These are phyloP conservation scores for Coemansia sp. DNA, from an alignment of 192 early-diverging fungal species.

Conservation along the genomic window DNA sequence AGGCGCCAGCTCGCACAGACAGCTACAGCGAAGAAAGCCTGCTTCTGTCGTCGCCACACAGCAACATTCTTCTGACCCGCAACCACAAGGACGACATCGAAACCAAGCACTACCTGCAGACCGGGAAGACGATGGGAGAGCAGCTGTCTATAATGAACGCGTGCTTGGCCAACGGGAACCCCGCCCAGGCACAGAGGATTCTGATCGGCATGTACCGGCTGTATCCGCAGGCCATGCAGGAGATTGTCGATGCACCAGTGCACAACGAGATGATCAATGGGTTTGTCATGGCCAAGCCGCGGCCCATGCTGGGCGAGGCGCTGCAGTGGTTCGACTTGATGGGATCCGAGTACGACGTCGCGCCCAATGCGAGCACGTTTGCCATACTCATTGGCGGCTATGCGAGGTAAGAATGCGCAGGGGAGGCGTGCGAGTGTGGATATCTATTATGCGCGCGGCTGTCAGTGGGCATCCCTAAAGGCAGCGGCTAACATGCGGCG, in stretches of 20 bases:
- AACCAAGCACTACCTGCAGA: conserved; percentile 26
- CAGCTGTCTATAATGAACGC: conserved; percentile 76
- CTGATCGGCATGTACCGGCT: conserved; percentile 57
- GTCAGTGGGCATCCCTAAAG: no score
- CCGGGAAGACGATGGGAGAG: conserved; percentile 52
- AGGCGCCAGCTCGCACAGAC: conserved; percentile 2
- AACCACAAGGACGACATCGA: conserved; percentile 16
- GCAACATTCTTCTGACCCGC: conserved; percentile 3
- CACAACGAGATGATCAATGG: conserved; percentile 83
- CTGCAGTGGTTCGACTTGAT: conserved; percentile 68
- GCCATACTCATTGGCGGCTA: conserved; percentile 70
- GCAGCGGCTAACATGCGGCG: no score
- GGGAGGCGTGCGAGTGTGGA: background rate
- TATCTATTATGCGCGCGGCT: no score
- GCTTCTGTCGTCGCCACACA: conserved; percentile 14
- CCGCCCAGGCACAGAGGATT: conserved; percentile 68
- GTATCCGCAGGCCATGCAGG: conserved; percentile 64
- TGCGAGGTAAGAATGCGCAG: conserved; percentile 38
- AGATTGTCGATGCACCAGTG: conserved; percentile 60
- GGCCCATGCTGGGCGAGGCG: conserved; percentile 52
- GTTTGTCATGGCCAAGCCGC: conserved; percentile 51
- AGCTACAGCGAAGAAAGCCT: conserved; percentile 7
- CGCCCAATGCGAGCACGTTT: conserved; percentile 66
- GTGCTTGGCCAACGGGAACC: conserved; percentile 65
- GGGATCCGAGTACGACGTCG: conserved; percentile 48